Base-by-base conservation (phyloP, 139 green algal species). In the Micractinium sp. region DNA sequence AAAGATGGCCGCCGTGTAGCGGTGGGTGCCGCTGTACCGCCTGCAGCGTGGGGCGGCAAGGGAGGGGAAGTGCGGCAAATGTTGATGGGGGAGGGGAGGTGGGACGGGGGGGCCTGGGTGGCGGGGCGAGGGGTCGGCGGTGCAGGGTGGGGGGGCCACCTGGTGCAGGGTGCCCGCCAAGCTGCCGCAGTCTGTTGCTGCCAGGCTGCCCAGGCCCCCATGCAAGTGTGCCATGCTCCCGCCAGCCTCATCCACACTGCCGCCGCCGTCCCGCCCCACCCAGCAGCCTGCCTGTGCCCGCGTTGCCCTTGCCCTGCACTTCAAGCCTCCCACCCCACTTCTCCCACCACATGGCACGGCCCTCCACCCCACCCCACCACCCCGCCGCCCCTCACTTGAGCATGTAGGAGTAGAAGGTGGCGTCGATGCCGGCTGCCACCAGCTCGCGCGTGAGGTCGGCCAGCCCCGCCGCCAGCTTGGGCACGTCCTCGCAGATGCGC, bases 401-500 rank as follows among this genome's bases (percentile, higher is more conserved):
- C 74, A 91, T 82, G 41, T 87, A 93, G 23, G 92, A 85, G 85
- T 95, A 97, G 82, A 97, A 96, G 76, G 82, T 56, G 16, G 93
- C 92, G 85, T 97, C 95, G 35, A 95, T 85, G 4, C 89, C 60
- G 16, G 90, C 91, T 7, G 85, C 85, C 25, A 94, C 81, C 80
- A 91, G 89, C 86, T 97, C 95, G 2, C 90, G 75, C 13, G 85
- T 74, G 35, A 97, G 91, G 67, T 94, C 92, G 22, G 85, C 89
- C 74, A 96, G 81, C 38, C 91, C 92, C 12, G 73, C 74, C 47
- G 75, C 89, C 71, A 97, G 89, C 75, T 93, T 92, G 81, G 95
- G 95, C 31, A 97, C 90, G 84, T 97, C 95, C 80, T 97, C 94
- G 84, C 93, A 95, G 22, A 97, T 89, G 77, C 94, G 92, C 91